Evolutionary conservation across 257 asterid species (phyloP).

Genomic region (Solanum tarijense): DNA sequence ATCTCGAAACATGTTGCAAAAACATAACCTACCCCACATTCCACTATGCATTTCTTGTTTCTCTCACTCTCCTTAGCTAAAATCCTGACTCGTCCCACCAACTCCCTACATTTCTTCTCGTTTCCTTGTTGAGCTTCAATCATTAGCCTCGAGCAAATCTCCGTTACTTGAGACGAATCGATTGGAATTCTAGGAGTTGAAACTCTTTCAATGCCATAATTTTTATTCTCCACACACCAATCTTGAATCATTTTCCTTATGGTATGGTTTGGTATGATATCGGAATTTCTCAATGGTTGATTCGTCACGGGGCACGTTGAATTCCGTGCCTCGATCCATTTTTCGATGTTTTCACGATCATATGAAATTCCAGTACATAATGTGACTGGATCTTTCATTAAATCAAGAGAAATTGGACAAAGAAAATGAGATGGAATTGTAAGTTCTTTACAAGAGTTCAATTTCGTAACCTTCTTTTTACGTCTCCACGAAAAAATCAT

Average conservation of each 20-base stretch:
- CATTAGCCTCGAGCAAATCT: constrained; percentile 20
- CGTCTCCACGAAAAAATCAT: constrained; percentile 42
- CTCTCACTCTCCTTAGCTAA: constrained; percentile 63
- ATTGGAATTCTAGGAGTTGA: constrained; percentile 80
- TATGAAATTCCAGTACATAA: constrained; percentile 56
- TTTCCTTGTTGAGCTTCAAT: constrained; percentile 23
- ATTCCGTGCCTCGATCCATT: constrained; percentile 41
- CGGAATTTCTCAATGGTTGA: constrained; percentile 27
- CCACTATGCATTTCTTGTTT: constrained; percentile 40
- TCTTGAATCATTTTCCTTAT: constrained; percentile 75
- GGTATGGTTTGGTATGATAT: constrained; percentile 61
- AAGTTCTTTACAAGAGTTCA: constrained; percentile 19
- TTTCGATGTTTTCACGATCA: constrained; percentile 59
- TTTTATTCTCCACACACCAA: constrained; percentile 72
- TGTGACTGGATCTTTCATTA: constrained; percentile 66
- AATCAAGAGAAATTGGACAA: constrained; percentile 55
- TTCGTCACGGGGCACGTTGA: constrained; percentile 53
- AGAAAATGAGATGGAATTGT: constrained; percentile 35
- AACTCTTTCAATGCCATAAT: constrained; percentile 66
- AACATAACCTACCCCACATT: constrained; percentile 35
- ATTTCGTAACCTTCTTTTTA: neutral
- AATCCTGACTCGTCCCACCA: constrained; percentile 31
- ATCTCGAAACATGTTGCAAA: constrained; percentile 37
- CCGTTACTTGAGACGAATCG: constrained; percentile 28
- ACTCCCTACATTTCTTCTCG: constrained; percentile 21